A percentile compares a stretch with the other conserved stretches of the same genome.
Conservation (phyloP, 2,329 filamentous ascomycete species). For the Nectriaceae sp. region DNA sequence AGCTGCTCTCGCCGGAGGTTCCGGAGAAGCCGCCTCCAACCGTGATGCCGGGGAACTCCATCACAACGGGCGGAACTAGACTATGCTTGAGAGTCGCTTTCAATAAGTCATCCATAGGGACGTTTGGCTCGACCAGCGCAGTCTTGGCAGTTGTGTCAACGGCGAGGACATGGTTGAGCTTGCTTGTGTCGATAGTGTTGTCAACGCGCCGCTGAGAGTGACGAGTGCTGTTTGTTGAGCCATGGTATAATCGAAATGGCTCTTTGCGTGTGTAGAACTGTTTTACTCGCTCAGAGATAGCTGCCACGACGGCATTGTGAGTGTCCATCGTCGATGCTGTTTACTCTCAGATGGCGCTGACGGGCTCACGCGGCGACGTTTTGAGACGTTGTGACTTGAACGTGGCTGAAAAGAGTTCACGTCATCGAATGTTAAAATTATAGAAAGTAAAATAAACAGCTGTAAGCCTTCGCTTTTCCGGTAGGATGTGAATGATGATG, state of each 20-base stretch:
- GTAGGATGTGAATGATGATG: background rate
- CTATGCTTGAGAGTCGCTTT: constrained; percentile 56
- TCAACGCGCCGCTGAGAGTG: constrained; percentile 49
- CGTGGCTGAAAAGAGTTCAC: background rate
- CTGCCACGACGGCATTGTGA: constrained; percentile 46
- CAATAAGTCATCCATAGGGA: constrained; percentile 66
- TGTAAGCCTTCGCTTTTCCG: background rate
- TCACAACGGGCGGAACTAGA: constrained; percentile 66
- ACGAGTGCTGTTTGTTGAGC: constrained; percentile 76
- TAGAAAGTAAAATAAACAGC: background rate
- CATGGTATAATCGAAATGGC: constrained; percentile 76
- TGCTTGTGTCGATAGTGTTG: constrained; percentile 68
- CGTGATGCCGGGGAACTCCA: constrained; percentile 75
- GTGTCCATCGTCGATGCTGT: constrained; percentile 37
- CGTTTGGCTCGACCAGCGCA: constrained; percentile 70
- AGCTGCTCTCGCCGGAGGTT: constrained; percentile 68
- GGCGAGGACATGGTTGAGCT: constrained; percentile 61
- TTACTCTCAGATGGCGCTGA: background rate
- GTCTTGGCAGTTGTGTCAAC: constrained; percentile 56
- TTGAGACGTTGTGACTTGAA: background rate
- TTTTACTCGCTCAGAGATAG: constrained; percentile 45
- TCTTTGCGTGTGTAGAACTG: constrained; percentile 44
- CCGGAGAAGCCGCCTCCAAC: constrained; percentile 67
- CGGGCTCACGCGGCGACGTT: background rate
- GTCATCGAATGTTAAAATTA: background rate